Percentiles rank a stretch among this genome's conserved stretches.
Conservation (phyloP, 257 asterid genomes). For the Capsicum rhomboideum region DNA sequence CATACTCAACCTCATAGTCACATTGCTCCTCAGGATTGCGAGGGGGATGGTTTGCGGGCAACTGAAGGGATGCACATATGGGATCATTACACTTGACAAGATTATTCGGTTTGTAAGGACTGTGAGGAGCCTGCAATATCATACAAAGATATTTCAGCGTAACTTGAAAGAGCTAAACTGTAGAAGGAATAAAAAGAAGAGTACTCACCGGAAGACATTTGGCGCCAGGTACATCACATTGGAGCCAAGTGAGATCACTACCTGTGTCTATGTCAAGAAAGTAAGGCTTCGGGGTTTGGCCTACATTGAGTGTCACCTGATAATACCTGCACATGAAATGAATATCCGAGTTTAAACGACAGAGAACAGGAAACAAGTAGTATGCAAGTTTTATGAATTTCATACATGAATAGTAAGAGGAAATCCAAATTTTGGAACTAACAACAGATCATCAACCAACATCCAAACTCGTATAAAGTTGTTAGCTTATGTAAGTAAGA, state of each 20-base stretch:
- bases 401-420: neutral
- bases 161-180: neutral
- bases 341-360: neutral
- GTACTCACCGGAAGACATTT: slow-evolving; percentile 60
- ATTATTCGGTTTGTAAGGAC: slow-evolving; percentile 63
- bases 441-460: neutral
- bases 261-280: slow-evolving; percentile 87
- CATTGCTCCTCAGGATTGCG: slow-evolving; percentile 57
- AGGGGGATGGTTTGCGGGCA: slow-evolving; percentile 23
- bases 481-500: neutral
- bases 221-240: slow-evolving; percentile 80
- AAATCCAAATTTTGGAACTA: neutral
- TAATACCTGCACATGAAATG: slow-evolving; percentile 44
- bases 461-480: neutral
- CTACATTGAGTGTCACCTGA: slow-evolving; percentile 49
- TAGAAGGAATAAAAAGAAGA: neutral
- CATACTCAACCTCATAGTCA: slow-evolving; percentile 79
- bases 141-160: neutral
- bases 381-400: neutral
- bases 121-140: slow-evolving; percentile 72
- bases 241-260: slow-evolving; percentile 96
- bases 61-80: slow-evolving; percentile 48
- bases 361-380: neutral
- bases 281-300: slow-evolving; percentile 58
- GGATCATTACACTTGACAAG: slow-evolving; percentile 56